These are phyloP conservation scores for Mortierella sp. DNA, from an alignment of 371 early-diverging fungal species.

Conservation along the genomic window DNA sequence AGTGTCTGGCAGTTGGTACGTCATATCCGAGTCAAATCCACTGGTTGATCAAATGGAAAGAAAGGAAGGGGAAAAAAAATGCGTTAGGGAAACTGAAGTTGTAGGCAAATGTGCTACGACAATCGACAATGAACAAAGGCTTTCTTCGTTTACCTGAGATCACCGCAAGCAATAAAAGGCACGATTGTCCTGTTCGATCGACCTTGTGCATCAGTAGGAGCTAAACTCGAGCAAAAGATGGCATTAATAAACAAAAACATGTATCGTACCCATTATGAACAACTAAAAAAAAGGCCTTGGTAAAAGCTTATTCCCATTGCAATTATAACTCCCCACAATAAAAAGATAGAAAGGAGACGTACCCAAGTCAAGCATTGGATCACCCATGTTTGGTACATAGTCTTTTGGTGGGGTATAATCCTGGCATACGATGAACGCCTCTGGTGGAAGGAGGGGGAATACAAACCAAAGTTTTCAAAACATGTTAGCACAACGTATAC, in stretches of 20 bases:
- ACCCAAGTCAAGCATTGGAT: conserved; percentile 87
- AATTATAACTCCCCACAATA: too few relatives aligned
- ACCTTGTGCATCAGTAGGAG: conserved; percentile 69
- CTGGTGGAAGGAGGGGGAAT: conserved; percentile 45
- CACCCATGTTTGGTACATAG: conserved; percentile 90
- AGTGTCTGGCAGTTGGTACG: conserved; percentile 77
- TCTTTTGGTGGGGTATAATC: conserved; percentile 86
- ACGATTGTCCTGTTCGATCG: conserved; percentile 86
- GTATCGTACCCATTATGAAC: not conserved
- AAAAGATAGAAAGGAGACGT: conserved; percentile 16
- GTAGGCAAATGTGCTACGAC: too few relatives aligned
- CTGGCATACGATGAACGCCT: conserved; percentile 95
- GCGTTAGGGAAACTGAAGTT: not conserved
- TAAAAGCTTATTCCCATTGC: not conserved
- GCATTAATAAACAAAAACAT: not conserved
- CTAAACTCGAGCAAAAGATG: conserved; percentile 6
- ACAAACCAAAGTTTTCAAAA: too few relatives aligned
- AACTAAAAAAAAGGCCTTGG: not conserved
- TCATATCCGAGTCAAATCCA: conserved; percentile 88
- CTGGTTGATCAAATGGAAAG: conserved; percentile 39
- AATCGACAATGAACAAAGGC: too few relatives aligned
- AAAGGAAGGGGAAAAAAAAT: not conserved
- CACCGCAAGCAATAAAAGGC: conserved; percentile 95
- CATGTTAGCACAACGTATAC: not conserved
- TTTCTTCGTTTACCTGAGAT: conserved; percentile 71